Conservation (phyloP, 2,329 filamentous ascomycete species). For the Periconia sp. region DNA sequence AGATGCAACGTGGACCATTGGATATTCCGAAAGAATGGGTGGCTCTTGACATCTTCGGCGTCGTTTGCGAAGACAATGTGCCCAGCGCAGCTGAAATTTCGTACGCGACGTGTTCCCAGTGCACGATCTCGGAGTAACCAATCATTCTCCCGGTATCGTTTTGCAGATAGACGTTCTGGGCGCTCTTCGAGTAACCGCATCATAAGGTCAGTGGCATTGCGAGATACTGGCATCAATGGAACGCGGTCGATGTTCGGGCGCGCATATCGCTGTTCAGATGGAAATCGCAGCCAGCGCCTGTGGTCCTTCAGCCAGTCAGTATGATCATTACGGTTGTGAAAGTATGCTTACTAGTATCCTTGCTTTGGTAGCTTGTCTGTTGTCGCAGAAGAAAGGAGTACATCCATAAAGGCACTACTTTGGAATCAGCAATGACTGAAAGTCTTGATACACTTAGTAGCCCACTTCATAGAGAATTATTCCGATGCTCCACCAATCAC, state of each 20-base stretch:
- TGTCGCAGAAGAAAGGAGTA: slow-evolving; percentile 86
- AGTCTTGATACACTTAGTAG: background rate
- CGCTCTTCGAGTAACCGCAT: slow-evolving; percentile 74
- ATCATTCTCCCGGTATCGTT: slow-evolving; percentile 74
- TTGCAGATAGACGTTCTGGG: slow-evolving; percentile 76
- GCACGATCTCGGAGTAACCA: slow-evolving; percentile 33
- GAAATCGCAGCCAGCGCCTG: slow-evolving; percentile 72
- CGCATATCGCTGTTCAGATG: slow-evolving; percentile 59
- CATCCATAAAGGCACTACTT: slow-evolving; percentile 86
- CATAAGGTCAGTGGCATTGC: slow-evolving; percentile 79
- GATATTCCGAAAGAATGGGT: slow-evolving; percentile 83
- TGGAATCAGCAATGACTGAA: background rate
- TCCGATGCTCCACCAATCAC: slow-evolving; percentile 96
- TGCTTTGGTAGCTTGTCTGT: slow-evolving; percentile 81
- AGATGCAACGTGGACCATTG: slow-evolving; percentile 78
- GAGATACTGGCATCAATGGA: slow-evolving; percentile 62
- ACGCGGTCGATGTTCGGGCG: slow-evolving; percentile 56
- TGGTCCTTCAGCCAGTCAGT: slow-evolving; percentile 65
- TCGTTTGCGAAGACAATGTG: slow-evolving; percentile 82
- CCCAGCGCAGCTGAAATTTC: slow-evolving; percentile 48
- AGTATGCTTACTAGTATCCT: slow-evolving; percentile 73
- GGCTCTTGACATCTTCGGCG: slow-evolving; percentile 85
- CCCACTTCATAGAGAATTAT: slow-evolving; percentile 85
- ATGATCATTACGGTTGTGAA: background rate
- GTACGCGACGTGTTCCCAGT: slow-evolving; percentile 27